Conservation (phyloP, 371 early-diverging fungal genomes). For the Cokeromyces recurvatus region DNA sequence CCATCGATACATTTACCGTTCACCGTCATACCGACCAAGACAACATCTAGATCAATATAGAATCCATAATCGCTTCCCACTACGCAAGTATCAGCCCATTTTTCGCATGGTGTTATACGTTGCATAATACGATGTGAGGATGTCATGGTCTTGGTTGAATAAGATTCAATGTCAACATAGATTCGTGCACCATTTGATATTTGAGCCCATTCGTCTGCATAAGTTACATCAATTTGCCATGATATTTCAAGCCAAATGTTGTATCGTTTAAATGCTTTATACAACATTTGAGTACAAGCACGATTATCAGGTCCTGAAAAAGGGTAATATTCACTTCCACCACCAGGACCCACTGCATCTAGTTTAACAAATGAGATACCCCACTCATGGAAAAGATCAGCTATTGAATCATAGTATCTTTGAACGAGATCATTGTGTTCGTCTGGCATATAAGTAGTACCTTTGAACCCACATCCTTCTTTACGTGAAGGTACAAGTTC, state of each 20-base stretch:
- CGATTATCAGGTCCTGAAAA: constrained; percentile 32
- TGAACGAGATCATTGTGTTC: constrained; percentile 24
- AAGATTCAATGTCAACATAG: constrained; percentile 40
- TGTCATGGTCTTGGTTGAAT: constrained; percentile 38
- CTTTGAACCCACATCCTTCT: constrained; percentile 41
- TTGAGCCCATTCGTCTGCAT: constrained; percentile 35
- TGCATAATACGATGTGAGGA: constrained; percentile 39
- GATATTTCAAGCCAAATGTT: constrained; percentile 39
- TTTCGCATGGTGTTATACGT: constrained; percentile 28
- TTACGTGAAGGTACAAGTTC: constrained; percentile 18
- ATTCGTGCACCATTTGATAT: constrained; percentile 36
- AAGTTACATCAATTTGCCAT: constrained; percentile 34
- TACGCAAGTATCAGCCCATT: constrained; percentile 25
- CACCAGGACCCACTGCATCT: constrained; percentile 42
- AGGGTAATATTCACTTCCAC: constrained; percentile 28
- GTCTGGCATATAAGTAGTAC: constrained; percentile 37
- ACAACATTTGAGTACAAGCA: constrained; percentile 27
- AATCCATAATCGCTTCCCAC: constrained; percentile 30
- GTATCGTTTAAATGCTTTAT: constrained; percentile 24
- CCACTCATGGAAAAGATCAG: constrained; percentile 34
- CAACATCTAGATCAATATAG: constrained; percentile 40
- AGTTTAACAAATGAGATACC: constrained; percentile 35
- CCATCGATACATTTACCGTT: constrained; percentile 39
- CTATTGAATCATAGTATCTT: constrained; percentile 35
- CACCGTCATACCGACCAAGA: constrained; percentile 41